Conservation (phyloP, 495 filamentous ascomycete species). For the Penicillium salamii region DNA sequence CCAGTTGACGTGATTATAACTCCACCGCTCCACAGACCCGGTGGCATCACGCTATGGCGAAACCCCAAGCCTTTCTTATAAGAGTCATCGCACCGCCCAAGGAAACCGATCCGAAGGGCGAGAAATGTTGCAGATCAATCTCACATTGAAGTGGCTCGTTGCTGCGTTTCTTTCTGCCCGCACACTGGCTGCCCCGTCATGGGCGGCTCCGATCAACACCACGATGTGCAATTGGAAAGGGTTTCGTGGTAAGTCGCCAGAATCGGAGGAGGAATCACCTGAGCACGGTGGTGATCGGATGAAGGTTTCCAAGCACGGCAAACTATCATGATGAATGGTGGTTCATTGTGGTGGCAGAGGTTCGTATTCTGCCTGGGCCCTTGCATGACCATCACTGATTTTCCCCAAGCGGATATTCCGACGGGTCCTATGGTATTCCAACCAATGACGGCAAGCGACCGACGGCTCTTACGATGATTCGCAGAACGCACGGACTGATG, state of each 20-base stretch:
- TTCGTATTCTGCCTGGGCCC: neutral
- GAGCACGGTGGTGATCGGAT: neutral
- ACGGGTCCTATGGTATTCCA: neutral
- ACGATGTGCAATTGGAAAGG: constrained; percentile 1
- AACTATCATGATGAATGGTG: neutral
- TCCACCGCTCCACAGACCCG: neutral
- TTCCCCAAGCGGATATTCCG: neutral
- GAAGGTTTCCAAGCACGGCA: neutral
- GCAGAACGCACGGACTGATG: neutral
- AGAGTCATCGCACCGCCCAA: neutral
- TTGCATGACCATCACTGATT: neutral
- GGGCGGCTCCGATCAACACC: neutral
- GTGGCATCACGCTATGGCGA: neutral
- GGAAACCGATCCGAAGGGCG: neutral
- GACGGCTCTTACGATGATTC: neutral
- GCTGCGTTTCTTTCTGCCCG: neutral
- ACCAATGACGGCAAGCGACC: neutral
- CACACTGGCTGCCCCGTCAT: neutral
- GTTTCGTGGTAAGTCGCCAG: neutral
- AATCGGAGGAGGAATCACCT: neutral
- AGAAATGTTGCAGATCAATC: neutral
- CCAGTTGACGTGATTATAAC: neutral
- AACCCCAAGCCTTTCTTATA: neutral
- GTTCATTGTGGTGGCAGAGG: neutral
- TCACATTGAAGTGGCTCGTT: neutral